These are phyloP conservation scores for Boletus eberwhitei DNA, from an alignment of 768 basidiomycete species.

Conservation along the genomic window DNA sequence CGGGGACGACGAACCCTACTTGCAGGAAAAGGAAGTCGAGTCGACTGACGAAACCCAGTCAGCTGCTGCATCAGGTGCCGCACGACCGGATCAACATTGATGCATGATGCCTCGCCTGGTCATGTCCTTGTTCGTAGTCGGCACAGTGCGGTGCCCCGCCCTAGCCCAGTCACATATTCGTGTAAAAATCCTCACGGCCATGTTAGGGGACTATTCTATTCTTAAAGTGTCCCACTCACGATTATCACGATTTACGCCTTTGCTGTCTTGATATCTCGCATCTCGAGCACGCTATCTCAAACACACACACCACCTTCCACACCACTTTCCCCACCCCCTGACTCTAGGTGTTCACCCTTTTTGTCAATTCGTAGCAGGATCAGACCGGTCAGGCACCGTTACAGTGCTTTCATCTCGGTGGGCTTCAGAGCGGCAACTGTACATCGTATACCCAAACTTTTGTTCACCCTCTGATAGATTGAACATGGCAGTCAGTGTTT, in stretches of 20 bases:
- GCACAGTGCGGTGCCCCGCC: background rate
- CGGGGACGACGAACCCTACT: slow-evolving; percentile 45
- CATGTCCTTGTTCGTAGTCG: background rate
- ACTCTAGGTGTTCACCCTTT: background rate
- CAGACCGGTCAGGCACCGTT: slow-evolving; percentile 6
- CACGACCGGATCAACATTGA: slow-evolving; percentile 10
- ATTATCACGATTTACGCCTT: slow-evolving; percentile 21
- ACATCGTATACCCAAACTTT: slow-evolving; percentile 15
- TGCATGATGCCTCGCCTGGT: slow-evolving; percentile 3
- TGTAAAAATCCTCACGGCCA: slow-evolving; percentile 8
- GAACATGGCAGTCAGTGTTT: background rate
- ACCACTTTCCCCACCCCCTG: background rate
- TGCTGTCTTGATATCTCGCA: slow-evolving; percentile 29
- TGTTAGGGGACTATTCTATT: background rate
- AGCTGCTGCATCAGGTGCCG: background rate
- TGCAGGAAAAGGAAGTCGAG: slow-evolving; percentile 30
- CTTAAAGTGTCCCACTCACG: slow-evolving; percentile 15
- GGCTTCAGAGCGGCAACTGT: slow-evolving; percentile 1
- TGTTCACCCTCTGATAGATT: slow-evolving; percentile 7
- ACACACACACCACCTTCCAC: background rate
- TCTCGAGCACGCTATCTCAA: slow-evolving; percentile 20
- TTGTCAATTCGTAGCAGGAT: slow-evolving; percentile 9
- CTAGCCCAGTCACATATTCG: background rate
- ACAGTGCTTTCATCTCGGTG: background rate
- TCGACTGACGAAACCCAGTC: slow-evolving; percentile 11